Evolutionary conservation across 2,329 filamentous ascomycete species (phyloP), one percentile per base, ranked within the genome.

Genomic region (Dactylonectria macrodidyma): DNA sequence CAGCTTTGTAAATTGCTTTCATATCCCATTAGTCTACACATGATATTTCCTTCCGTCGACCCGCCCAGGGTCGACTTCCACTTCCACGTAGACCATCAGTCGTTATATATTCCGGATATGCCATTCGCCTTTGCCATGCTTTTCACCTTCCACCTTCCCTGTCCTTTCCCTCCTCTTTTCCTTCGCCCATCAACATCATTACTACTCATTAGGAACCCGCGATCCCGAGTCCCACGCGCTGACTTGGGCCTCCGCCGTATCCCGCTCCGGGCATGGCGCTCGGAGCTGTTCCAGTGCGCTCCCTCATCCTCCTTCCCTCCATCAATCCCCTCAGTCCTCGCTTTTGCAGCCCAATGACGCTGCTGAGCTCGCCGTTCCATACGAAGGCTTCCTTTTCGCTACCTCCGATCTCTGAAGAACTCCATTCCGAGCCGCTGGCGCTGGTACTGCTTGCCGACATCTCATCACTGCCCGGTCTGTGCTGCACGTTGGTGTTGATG

Each of bases 261-360:
- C 66, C 67, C 9, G 68, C 62, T 55, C 38, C 62, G 64, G 10
- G 68, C 72, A 3, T 75, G 71, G 19, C 66, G 69, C 7, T 76
- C 76, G 5, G 73, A 68, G 26, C 69, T 71, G 85, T 87, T 10
- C 86, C 86, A 3, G 85, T 87, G 71, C 94, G 86, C 80, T 97
- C 94, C 51, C 95, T 86, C 85, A 98, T 91, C 67, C 95, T 87
- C 51, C 95, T 86, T 3, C 95, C 95, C 81, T 98, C 96, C 96
- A 99, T 98, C 73, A 99, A 81, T 0, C 96, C 96, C 66, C 95
- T 87, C 41, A 99, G 81, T 0, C 96, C 96, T 61, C 96, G 88
- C 84, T 99, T 99, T 84, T 99, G 96, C 71, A 99, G 80, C 0
- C 96, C 96, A 73, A 99, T 97, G 3, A 98, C 95, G 56, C 94